A percentile compares a stretch with the other conserved stretches of the same genome.
Conservation (phyloP, 352 stramenopile species). For the Hyaloperonospora arabidopsidis region DNA sequence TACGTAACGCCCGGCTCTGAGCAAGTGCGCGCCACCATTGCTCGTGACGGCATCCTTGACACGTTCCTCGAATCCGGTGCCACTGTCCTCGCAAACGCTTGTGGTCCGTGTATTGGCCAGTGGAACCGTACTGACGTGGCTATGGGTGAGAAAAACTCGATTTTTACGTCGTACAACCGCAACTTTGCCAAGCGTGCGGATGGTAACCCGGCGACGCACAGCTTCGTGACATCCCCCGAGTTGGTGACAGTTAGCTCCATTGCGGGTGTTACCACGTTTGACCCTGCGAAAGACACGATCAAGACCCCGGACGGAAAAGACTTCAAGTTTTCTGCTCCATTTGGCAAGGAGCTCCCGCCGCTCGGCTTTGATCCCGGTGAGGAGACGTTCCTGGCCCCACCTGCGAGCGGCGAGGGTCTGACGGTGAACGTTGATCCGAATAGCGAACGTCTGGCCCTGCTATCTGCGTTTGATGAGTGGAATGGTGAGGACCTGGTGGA, state of each 20-base stretch:
- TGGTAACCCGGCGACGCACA: slow-evolving; percentile 89
- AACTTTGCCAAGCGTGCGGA: slow-evolving; percentile 94
- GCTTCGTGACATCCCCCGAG: slow-evolving; percentile 90
- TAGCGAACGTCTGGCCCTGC: slow-evolving; percentile 83
- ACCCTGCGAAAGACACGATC: slow-evolving; percentile 88
- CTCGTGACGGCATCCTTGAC: slow-evolving; percentile 85
- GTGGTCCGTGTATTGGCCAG: slow-evolving; percentile 91
- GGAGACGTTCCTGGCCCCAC: slow-evolving; percentile 88
- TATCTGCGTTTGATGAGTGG: slow-evolving; percentile 86
- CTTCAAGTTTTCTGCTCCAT: slow-evolving; percentile 88
- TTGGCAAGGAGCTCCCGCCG: slow-evolving; percentile 87
- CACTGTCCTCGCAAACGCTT: slow-evolving; percentile 88
- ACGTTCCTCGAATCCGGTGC: slow-evolving; percentile 85
- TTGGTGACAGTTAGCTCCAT: slow-evolving; percentile 87
- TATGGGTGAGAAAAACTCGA: slow-evolving; percentile 88
- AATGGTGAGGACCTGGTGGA: slow-evolving; percentile 82
- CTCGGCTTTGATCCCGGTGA: slow-evolving; percentile 87
- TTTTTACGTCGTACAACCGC: slow-evolving; percentile 93
- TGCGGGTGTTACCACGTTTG: slow-evolving; percentile 85
- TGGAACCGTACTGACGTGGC: slow-evolving; percentile 88
- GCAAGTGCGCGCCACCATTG: slow-evolving; percentile 88
- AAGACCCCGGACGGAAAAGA: slow-evolving; percentile 72
- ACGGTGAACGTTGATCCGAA: slow-evolving; percentile 74
- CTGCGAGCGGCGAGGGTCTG: slow-evolving; percentile 51
- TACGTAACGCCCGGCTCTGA: slow-evolving; percentile 90